Evolutionary conservation across 768 basidiomycete species (phyloP).

Genomic region (Boletus eberwhitei): DNA sequence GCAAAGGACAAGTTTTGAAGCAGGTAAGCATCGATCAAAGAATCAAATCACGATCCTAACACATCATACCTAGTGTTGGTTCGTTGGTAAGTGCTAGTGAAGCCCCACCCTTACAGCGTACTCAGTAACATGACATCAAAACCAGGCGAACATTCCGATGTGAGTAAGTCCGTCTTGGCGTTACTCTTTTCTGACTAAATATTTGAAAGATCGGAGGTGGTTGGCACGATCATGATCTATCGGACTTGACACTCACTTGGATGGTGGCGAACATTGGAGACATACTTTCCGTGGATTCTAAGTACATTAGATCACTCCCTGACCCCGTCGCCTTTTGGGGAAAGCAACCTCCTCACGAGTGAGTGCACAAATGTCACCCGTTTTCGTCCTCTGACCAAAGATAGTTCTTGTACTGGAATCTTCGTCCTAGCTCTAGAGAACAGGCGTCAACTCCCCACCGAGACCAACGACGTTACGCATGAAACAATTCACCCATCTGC

Average conservation of each 20-base stretch:
- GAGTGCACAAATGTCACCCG: conserved; percentile 16
- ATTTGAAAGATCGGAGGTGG: conserved; percentile 62
- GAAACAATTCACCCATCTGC: conserved; percentile 65
- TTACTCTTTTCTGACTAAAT: background rate
- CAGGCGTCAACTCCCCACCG: conserved; percentile 47
- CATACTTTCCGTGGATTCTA: conserved; percentile 53
- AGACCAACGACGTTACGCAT: conserved; percentile 44
- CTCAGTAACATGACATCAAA: conserved; percentile 7
- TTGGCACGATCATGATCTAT: conserved; percentile 62
- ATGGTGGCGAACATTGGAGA: conserved; percentile 58
- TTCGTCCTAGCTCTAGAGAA: conserved; percentile 45
- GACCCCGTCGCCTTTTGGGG: conserved; percentile 61
- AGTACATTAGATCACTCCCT: conserved; percentile 48
- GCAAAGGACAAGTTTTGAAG: conserved; percentile 56
- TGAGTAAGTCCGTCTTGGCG: background rate
- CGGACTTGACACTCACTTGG: conserved; percentile 62
- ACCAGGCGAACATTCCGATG: conserved; percentile 30
- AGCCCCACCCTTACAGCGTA: background rate
- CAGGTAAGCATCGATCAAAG: conserved; percentile 42
- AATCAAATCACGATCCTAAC: conserved; percentile 3
- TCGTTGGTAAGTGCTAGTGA: conserved; percentile 54
- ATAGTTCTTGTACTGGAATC: conserved; percentile 53
- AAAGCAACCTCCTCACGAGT: conserved; percentile 61
- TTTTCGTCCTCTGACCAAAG: background rate
- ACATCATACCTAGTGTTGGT: conserved; percentile 55